Conservation (phyloP, 2,329 filamentous ascomycete genomes). For the Fusarium domesticum region DNA sequence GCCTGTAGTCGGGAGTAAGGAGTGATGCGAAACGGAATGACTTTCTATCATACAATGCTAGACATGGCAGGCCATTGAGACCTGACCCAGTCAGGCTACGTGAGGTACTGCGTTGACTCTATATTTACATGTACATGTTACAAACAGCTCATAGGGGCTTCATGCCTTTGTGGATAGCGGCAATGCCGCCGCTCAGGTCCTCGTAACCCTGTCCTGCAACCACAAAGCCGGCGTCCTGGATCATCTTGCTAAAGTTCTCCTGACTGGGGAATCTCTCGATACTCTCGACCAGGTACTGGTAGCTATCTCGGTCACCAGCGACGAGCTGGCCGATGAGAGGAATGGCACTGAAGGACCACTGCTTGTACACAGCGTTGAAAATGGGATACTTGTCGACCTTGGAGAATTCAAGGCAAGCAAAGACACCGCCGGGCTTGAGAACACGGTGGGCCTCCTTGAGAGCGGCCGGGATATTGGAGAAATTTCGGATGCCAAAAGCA, state of each 20-base stretch:
- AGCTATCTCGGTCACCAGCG: conserved; percentile 89
- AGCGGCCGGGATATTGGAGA: conserved; percentile 84
- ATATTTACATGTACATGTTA: conserved; percentile 20
- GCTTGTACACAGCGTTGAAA: conserved; percentile 85
- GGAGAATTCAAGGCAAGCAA: conserved; percentile 94
- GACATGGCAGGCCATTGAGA: conserved; percentile 10
- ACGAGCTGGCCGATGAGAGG: conserved; percentile 94
- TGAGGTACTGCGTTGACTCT: not conserved
- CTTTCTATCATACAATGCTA: conserved; percentile 26
- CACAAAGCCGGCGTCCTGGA: conserved; percentile 77
- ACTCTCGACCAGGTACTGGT: conserved; percentile 98
- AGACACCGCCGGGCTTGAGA: conserved; percentile 89
- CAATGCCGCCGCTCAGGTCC: conserved; percentile 87
- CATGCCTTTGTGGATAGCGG: conserved; percentile 93
- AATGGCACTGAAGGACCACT: conserved; percentile 93
- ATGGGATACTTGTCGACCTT: conserved; percentile 72
- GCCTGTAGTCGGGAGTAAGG: conserved; percentile 8
- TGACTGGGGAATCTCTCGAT: conserved; percentile 92
- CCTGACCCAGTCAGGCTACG: not conserved
- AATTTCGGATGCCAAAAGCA: conserved; percentile 95
- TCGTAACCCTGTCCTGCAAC: conserved; percentile 82
- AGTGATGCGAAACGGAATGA: conserved; percentile 23
- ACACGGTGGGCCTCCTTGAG: conserved; percentile 82
- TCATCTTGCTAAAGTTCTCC: conserved; percentile 79
- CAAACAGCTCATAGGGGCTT: conserved; percentile 57